Conservation (phyloP, 1,284 basidiomycete genomes). For the Ustanciosporium gigantosporum region DNA sequence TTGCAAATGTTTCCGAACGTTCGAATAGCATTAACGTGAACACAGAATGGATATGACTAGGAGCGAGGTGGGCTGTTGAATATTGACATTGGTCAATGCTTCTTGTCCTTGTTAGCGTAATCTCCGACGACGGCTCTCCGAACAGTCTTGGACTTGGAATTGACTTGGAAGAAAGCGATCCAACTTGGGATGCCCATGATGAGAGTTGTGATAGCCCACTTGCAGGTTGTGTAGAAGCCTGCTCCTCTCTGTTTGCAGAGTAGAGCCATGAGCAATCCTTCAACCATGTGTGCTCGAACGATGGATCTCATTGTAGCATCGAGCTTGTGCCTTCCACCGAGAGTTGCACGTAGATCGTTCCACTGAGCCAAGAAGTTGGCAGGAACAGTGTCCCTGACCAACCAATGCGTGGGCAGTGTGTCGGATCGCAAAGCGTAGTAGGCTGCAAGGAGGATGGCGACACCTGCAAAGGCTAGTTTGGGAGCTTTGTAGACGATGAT, state of each 20-base stretch:
- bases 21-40: no score
- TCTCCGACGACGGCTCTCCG: conserved; percentile 8
- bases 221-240: conserved; percentile 7
- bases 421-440: conserved; percentile 32
- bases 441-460: not conserved
- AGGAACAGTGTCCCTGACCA: conserved; percentile 16
- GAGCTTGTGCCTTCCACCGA: conserved; percentile 28
- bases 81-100: conserved; percentile 4
- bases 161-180: conserved; percentile 40
- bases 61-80: not conserved
- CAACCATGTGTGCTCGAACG: conserved; percentile 16
- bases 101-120: conserved; percentile 17
- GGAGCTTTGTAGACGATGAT: conserved; percentile 28
- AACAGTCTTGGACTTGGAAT: conserved; percentile 20
- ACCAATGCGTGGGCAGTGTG: conserved; percentile 13
- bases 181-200: conserved; percentile 40
- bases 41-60: no score
- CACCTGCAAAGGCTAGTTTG: conserved; percentile 9
- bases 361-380: conserved; percentile 10
- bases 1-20: no score
- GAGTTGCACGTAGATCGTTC: conserved; percentile 25
- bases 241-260: conserved; percentile 28
- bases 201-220: conserved; percentile 29
- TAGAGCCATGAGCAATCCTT: conserved; percentile 19
- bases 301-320: conserved; percentile 20